Evolutionary conservation across 1,284 basidiomycete genomes (phyloP).

Genomic region (Kwoniella shivajii): DNA sequence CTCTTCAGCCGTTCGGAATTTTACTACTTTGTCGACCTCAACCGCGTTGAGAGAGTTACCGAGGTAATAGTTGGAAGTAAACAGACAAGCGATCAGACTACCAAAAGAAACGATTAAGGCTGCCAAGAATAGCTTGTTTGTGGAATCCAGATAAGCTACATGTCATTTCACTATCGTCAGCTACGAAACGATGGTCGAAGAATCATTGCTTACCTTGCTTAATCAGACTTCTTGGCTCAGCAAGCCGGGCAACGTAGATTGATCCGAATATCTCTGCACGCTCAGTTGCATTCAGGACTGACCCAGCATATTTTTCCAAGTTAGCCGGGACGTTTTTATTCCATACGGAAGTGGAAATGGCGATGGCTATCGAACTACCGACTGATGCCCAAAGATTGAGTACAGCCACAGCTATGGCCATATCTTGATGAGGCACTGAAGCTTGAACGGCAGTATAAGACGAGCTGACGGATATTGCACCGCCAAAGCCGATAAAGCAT

Average conservation of each 20-base stretch:
- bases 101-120: conserved; percentile 28
- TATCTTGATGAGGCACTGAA: conserved; percentile 49
- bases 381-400: conserved; percentile 47
- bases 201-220: conserved; percentile 26
- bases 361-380: conserved; percentile 44
- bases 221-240: conserved; percentile 31
- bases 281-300: conserved; percentile 35
- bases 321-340: conserved; percentile 14
- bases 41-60: conserved; percentile 35
- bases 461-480: conserved; percentile 39
- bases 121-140: conserved; percentile 24
- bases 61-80: conserved; percentile 37
- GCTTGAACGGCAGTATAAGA: conserved; percentile 47
- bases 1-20: conserved; percentile 23
- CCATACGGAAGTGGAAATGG: conserved; percentile 46
- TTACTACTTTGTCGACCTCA: conserved; percentile 34
- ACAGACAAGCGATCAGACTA: conserved; percentile 19
- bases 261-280: conserved; percentile 26
- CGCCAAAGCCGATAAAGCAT: conserved; percentile 37
- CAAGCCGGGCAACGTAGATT: conserved; percentile 25
- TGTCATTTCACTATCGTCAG: not conserved
- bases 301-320: conserved; percentile 43
- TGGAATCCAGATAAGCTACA: conserved; percentile 30
- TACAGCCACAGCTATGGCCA: conserved; percentile 36
- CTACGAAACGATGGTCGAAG: not conserved